Conservation (phyloP, 2,329 filamentous ascomycete genomes). For the Lasiodiplodia sp. region DNA sequence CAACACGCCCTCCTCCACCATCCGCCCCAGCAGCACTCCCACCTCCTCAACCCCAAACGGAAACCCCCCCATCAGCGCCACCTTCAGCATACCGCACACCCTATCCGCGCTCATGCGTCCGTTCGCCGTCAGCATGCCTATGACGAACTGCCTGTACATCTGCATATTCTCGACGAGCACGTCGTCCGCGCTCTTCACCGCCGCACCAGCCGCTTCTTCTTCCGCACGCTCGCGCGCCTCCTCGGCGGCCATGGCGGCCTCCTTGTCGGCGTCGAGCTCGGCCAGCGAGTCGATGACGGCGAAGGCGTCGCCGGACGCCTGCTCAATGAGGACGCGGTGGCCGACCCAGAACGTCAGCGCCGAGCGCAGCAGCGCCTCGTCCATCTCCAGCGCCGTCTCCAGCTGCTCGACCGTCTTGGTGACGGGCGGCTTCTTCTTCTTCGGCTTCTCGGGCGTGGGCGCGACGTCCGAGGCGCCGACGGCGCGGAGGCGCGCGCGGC, state of each 20-base stretch:
- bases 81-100: conserved; percentile 94
- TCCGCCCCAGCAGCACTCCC: conserved; percentile 77
- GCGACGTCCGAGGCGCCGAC: conserved; percentile 43
- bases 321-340: conserved; percentile 67
- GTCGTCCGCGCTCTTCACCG: conserved; percentile 59
- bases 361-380: conserved; percentile 72
- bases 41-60: conserved; percentile 90
- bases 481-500: conserved; percentile 37
- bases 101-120: conserved; percentile 80
- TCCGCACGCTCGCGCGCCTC: conserved; percentile 39
- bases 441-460: conserved; percentile 17
- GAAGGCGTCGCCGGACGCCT: conserved; percentile 58
- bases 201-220: conserved; percentile 54
- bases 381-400: conserved; percentile 69
- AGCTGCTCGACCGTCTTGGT: conserved; percentile 55
- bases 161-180: conserved; percentile 72
- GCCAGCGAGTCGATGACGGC: conserved; percentile 69
- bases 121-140: conserved; percentile 94
- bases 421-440: conserved; percentile 34
- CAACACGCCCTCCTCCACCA: conserved; percentile 58
- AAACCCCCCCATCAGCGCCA: conserved; percentile 87
- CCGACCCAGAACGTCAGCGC: conserved; percentile 76
- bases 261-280: conserved; percentile 38
- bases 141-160: conserved; percentile 90
- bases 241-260: conserved; percentile 47